These are phyloP conservation scores for Hamamelis virginiana DNA, from an alignment of 164 flowering plant genomes.

Conservation along the genomic window DNA sequence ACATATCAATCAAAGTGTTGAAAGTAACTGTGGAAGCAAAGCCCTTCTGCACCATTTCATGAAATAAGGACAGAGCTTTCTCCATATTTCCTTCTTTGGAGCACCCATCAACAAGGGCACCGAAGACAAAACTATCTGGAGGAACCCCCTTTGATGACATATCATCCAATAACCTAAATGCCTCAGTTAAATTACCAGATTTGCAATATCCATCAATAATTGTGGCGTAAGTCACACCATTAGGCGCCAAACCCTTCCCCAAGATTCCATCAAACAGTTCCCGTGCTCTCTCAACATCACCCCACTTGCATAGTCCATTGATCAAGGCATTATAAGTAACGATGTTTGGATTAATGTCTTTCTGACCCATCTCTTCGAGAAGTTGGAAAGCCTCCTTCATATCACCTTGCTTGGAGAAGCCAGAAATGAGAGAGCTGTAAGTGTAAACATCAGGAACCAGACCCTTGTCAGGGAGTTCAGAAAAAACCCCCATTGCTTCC, in stretches of 20 bases:
- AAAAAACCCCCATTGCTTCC: conserved; percentile 53
- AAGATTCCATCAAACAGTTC: conserved; percentile 43
- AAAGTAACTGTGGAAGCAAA: conserved; percentile 47
- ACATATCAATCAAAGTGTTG: conserved; percentile 60
- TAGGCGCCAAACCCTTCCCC: conserved; percentile 49
- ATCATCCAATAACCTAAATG: conserved; percentile 53
- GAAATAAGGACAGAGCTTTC: conserved; percentile 53
- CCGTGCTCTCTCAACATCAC: conserved; percentile 54
- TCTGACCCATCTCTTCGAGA: conserved; percentile 52
- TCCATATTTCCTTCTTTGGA: conserved; percentile 56
- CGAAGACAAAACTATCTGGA: conserved; percentile 54
- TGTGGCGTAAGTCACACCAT: conserved; percentile 51
- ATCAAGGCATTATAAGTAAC: conserved; percentile 64
- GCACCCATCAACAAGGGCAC: conserved; percentile 60
- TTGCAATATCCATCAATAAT: conserved; percentile 75
- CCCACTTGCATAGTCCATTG: conserved; percentile 57
- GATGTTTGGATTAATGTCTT: conserved; percentile 55
- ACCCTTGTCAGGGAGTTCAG: conserved; percentile 51
- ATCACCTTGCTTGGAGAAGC: conserved; percentile 59
- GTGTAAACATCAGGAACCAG: conserved; percentile 58
- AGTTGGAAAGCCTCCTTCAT: conserved; percentile 49
- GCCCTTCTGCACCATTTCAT: conserved; percentile 50
- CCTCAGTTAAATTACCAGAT: conserved; percentile 48
- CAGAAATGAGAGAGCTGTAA: conserved; percentile 57
- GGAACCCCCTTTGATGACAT: conserved; percentile 46